Evolutionary conservation across 2,329 filamentous ascomycete species (phyloP).

Genomic region (Epicoccum nigrum): DNA sequence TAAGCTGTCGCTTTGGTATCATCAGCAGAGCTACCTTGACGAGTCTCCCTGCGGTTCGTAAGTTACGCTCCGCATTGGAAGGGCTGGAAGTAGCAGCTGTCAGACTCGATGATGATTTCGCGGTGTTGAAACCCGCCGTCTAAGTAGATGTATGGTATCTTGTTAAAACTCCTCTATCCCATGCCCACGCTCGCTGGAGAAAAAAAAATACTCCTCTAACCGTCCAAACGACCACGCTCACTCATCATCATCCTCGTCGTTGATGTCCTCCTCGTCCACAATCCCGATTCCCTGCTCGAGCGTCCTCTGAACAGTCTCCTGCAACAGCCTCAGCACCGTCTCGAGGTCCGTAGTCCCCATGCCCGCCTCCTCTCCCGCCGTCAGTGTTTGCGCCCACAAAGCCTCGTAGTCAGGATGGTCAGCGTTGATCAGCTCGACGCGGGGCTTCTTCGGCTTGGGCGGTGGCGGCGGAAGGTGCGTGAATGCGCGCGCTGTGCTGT

Average conservation of each 20-base stretch:
- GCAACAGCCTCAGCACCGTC: conserved; percentile 10
- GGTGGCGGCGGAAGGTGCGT: conserved; percentile 21
- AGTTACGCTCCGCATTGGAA: too few species aligned
- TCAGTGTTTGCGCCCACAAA: conserved; percentile 24
- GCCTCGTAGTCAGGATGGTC: conserved; percentile 29
- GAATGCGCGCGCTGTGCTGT: conserved; percentile 43
- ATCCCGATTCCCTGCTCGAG: conserved; percentile 14
- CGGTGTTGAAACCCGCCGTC: conserved; percentile 13
- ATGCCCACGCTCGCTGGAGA: not conserved
- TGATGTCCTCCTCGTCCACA: conserved; percentile 9
- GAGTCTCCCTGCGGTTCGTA: too few species aligned
- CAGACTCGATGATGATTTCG: too few species aligned
- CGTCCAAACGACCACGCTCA: not conserved
- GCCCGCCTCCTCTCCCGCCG: not conserved
- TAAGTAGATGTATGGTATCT: conserved; percentile 9
- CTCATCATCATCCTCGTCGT: not conserved
- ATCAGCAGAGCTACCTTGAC: too few species aligned
- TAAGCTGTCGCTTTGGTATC: too few species aligned
- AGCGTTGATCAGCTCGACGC: conserved; percentile 24
- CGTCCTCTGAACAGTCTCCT: conserved; percentile 15
- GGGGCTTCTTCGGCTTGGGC: conserved; percentile 18
- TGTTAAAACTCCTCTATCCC: not conserved
- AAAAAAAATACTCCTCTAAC: not conserved
- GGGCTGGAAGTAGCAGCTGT: too few species aligned
- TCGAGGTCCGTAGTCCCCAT: conserved; percentile 3